Evolutionary conservation across 306 rosid genomes (phyloP).

Genomic region (Inga leiocalycina): DNA sequence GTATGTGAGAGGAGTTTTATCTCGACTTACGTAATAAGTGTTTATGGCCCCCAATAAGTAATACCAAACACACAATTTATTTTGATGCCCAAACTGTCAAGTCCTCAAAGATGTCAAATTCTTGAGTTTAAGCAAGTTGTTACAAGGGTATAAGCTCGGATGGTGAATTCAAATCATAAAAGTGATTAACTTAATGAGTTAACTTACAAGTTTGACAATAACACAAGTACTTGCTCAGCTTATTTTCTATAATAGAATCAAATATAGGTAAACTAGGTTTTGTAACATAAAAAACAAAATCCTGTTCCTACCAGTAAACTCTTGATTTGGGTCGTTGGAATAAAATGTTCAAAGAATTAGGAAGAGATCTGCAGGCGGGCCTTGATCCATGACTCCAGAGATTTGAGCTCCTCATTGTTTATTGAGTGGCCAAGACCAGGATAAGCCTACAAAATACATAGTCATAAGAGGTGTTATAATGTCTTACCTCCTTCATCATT

Average conservation of each 20-base stretch:
- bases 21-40: too few relatives aligned
- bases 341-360: background rate
- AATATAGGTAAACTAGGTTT: background rate
- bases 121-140: too few relatives aligned
- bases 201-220: too few relatives aligned
- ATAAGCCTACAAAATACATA: constrained; percentile 55
- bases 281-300: background rate
- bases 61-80: too few relatives aligned
- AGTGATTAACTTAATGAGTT: too few relatives aligned
- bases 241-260: background rate
- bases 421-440: constrained; percentile 77
- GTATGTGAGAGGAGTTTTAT: too few relatives aligned
- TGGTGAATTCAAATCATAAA: too few relatives aligned
- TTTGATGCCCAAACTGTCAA: background rate
- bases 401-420: constrained; percentile 58
- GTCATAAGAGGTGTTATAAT: background rate
- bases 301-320: background rate
- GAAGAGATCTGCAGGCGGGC: constrained; percentile 63
- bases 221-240: background rate
- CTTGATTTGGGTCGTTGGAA: background rate
- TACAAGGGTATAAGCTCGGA: too few relatives aligned
- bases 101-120: background rate
- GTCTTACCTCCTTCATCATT: too few relatives aligned
- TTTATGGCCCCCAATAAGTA: too few relatives aligned
- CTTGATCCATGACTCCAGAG: constrained; percentile 84